Percentiles rank a stretch among this genome's conserved stretches.
phyloP scores from a whole-genome alignment of 192 early-diverging fungal species.

The Entomortierella beljakovae region DNA sequence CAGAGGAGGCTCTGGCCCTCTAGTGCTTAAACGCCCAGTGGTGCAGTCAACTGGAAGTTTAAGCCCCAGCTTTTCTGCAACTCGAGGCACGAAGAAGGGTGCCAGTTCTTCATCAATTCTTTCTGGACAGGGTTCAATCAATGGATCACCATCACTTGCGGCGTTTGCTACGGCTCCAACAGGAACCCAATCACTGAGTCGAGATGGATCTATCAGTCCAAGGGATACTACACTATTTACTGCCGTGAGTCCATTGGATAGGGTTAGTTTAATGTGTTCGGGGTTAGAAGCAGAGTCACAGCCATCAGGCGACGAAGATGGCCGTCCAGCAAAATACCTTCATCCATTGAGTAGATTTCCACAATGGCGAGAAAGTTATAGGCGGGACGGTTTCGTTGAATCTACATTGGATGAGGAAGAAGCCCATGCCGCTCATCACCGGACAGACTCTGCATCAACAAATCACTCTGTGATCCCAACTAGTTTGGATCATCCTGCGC shows the following conservation, averaged over 20 bases:
- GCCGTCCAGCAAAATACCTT: slow-evolving; percentile 12
- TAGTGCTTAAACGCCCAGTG: slow-evolving; percentile 4
- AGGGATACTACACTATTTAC: slow-evolving; percentile 48
- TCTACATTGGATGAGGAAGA: neutral
- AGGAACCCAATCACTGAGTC: neutral
- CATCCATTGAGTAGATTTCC: slow-evolving; percentile 10
- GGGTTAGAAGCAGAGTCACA: slow-evolving; percentile 16
- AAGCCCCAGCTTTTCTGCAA: slow-evolving; percentile 6
- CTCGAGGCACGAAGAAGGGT: slow-evolving; percentile 13
- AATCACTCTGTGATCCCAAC: slow-evolving; percentile 34
- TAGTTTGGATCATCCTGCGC: slow-evolving; percentile 31
- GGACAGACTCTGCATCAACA: slow-evolving; percentile 43
- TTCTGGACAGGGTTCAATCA: slow-evolving; percentile 14
- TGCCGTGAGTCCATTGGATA: slow-evolving; percentile 60
- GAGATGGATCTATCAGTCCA: slow-evolving; percentile 22
- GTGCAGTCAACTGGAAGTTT: slow-evolving; percentile 28
- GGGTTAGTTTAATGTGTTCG: slow-evolving; percentile 53
- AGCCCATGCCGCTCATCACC: slow-evolving; percentile 10
- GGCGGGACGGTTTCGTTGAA: neutral
- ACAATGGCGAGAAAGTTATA: neutral
- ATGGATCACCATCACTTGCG: neutral
- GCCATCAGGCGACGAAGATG: slow-evolving; percentile 12
- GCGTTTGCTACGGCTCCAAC: neutral
- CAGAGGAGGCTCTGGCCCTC: neutral
- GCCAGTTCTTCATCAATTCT: slow-evolving; percentile 22